phyloP scores from a whole-genome alignment of 805 yeast genomes.

The Schizosaccharomyces cryophilus region DNA sequence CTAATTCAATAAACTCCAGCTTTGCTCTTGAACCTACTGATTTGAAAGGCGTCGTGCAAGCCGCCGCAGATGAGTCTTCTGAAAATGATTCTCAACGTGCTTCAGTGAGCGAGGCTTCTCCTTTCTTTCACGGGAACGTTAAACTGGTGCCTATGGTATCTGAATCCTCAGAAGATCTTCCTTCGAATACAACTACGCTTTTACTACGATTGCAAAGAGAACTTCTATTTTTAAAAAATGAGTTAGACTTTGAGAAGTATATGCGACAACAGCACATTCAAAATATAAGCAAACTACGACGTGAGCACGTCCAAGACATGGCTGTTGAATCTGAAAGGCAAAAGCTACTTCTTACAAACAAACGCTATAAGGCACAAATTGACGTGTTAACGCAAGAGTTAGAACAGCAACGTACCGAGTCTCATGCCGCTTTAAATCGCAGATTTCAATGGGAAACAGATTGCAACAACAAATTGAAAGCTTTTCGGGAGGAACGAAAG shows the following conservation, averaged over 20 bases:
- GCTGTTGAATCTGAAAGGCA: conserved; percentile 13
- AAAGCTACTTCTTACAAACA: conserved; percentile 12
- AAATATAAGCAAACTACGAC: conserved; percentile 14
- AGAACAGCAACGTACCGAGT: conserved; percentile 13
- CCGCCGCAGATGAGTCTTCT: neutral
- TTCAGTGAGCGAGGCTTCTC: neutral
- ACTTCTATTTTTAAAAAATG: conserved; percentile 30
- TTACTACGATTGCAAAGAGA: conserved; percentile 23
- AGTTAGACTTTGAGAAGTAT: conserved; percentile 33
- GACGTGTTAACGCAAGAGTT: conserved; percentile 12
- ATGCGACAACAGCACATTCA: conserved; percentile 24
- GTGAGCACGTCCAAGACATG: conserved; percentile 12
- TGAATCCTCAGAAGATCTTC: neutral
- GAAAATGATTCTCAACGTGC: neutral
- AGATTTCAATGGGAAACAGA: conserved; percentile 16
- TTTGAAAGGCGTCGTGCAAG: neutral
- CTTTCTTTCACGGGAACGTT: neutral
- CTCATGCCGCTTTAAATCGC: conserved; percentile 14
- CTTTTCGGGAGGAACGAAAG: conserved; percentile 11
- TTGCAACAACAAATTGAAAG: conserved; percentile 14
- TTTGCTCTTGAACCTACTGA: neutral
- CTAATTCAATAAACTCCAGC: neutral
- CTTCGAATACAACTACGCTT: neutral
- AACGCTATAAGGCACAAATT: conserved; percentile 11
- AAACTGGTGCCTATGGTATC: neutral